phyloP scores from a whole-genome alignment of 768 basidiomycete genomes.

The Tylopilus cervinicoccineus region DNA sequence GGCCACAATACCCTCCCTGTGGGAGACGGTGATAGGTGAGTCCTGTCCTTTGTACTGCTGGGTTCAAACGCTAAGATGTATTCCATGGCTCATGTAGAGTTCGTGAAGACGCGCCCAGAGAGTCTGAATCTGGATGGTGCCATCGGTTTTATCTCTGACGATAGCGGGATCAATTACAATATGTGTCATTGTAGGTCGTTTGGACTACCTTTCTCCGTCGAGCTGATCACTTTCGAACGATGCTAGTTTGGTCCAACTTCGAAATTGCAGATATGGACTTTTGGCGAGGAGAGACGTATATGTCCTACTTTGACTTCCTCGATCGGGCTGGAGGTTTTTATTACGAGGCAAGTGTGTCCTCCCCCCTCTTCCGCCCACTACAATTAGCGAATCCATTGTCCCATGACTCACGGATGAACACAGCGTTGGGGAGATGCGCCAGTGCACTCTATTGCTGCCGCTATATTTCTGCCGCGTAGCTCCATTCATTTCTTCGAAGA shows the following conservation, averaged over 20 bases:
- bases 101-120: conserved; percentile 38
- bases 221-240: conserved; percentile 1
- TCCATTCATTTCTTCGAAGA: conserved; percentile 95
- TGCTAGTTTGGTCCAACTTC: conserved; percentile 87
- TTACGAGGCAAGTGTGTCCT: conserved; percentile 66
- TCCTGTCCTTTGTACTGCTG: conserved; percentile 32
- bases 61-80: neutral
- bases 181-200: conserved; percentile 54
- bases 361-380: neutral
- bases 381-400: neutral
- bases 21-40: conserved; percentile 55
- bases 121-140: conserved; percentile 51
- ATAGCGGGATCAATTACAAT: conserved; percentile 60
- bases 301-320: conserved; percentile 78
- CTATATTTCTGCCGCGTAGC: conserved; percentile 81
- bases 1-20: conserved; percentile 60
- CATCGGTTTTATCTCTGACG: conserved; percentile 59
- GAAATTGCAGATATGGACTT: conserved; percentile 86
- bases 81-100: conserved; percentile 21
- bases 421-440: conserved; percentile 94
- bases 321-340: conserved; percentile 84
- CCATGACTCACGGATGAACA: neutral
- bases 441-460: conserved; percentile 88
- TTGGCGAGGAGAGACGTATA: conserved; percentile 81
- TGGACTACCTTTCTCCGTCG: neutral